phyloP scores from a whole-genome alignment of 225 moss, liverwort and hornwort species.

The Pseudoscleropodium purum region DNA sequence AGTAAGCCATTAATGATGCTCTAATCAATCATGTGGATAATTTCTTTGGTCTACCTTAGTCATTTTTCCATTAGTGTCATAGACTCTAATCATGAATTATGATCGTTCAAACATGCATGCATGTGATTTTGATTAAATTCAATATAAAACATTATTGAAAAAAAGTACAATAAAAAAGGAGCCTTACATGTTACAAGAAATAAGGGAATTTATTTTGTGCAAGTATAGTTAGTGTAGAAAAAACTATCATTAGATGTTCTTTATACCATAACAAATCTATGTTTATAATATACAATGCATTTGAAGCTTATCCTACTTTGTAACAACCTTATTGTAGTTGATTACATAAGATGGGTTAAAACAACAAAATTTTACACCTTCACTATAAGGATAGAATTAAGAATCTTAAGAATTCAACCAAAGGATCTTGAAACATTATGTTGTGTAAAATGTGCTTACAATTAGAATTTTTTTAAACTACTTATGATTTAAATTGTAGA shows the following conservation, averaged over 20 bases:
- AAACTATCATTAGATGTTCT: accelerated
- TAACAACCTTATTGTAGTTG: background rate
- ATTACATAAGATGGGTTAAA: accelerated
- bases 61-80: accelerated
- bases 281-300: accelerated
- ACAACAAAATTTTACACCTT: background rate
- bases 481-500: background rate
- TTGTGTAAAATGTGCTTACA: background rate
- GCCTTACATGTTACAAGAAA: accelerated
- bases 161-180: background rate
- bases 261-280: accelerated
- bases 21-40: accelerated
- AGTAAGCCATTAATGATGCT: accelerated
- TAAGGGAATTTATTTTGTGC: accelerated
- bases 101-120: background rate
- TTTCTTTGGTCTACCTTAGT: background rate
- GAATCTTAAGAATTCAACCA: background rate
- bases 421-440: background rate
- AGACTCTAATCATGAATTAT: background rate
- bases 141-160: background rate
- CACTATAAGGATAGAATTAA: accelerated
- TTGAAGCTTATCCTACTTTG: background rate
- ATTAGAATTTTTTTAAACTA: background rate
- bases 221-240: background rate
- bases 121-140: background rate